phyloP scores from a whole-genome alignment of 2,329 filamentous ascomycete genomes.

The Paraphoma sp. region DNA sequence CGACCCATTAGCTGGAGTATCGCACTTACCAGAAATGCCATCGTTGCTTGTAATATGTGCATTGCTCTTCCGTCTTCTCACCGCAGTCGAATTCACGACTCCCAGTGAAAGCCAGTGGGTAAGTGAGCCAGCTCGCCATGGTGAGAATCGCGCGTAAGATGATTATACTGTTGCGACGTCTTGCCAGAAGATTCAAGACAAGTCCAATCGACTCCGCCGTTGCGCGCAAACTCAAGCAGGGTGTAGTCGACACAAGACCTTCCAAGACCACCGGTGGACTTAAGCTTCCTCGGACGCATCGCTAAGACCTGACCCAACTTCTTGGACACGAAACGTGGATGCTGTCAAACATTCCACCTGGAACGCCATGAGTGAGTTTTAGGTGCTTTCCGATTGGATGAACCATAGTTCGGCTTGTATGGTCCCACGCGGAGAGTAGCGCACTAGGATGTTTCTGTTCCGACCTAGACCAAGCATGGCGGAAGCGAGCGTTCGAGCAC shows the following conservation, averaged over 20 bases:
- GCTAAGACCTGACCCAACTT: background rate
- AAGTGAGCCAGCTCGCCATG: constrained; percentile 1
- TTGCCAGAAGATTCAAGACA: too few species aligned
- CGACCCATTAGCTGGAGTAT: background rate
- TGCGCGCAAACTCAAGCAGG: background rate
- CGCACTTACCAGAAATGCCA: constrained; percentile 58
- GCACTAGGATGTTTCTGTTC: background rate
- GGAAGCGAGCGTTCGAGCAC: constrained; percentile 5
- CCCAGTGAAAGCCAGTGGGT: constrained; percentile 17
- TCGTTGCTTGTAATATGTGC: constrained; percentile 52
- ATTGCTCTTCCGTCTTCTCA: constrained; percentile 52
- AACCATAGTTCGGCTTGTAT: too few species aligned
- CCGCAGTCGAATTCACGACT: constrained; percentile 37
- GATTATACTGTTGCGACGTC: too few species aligned
- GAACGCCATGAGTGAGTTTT: background rate
- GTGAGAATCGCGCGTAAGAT: too few species aligned
- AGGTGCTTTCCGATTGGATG: too few species aligned
- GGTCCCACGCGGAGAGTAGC: too few species aligned
- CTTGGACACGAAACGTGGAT: background rate
- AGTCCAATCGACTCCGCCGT: background rate
- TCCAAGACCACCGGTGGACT: background rate
- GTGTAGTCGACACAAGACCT: background rate
- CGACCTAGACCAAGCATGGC: background rate
- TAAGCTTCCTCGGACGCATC: background rate
- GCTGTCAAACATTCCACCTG: background rate